Conservation (phyloP, 768 basidiomycete genomes). For the Rhodocollybia butyracea region DNA sequence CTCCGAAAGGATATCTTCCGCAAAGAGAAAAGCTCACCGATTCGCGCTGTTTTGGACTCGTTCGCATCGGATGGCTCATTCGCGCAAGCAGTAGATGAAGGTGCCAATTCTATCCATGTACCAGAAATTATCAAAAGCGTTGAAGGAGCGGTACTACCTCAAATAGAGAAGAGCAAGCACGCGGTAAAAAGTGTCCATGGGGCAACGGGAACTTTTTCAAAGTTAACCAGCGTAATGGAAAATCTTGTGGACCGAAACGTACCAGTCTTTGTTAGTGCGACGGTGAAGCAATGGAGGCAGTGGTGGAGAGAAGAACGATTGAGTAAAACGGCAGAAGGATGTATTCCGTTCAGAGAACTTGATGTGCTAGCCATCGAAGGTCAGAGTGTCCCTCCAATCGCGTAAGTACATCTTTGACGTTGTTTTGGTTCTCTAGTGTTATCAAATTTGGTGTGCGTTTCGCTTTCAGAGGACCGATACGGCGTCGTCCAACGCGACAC, state of each 20-base stretch:
- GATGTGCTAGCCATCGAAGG: conserved; percentile 64
- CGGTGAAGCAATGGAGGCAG: conserved; percentile 18
- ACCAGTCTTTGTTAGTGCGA: conserved; percentile 29
- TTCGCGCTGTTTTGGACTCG: conserved; percentile 49
- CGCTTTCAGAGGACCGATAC: conserved; percentile 75
- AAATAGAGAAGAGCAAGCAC: conserved; percentile 14
- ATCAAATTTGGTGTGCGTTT: conserved; percentile 64
- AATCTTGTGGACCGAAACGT: conserved; percentile 16
- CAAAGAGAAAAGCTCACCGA: conserved; percentile 42
- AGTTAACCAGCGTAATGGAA: conserved; percentile 3
- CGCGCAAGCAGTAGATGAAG: conserved; percentile 46
- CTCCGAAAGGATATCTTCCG: conserved; percentile 46
- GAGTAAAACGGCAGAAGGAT: conserved; percentile 49
- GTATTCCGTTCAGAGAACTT: conserved; percentile 58
- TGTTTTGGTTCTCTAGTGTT: conserved; percentile 42
- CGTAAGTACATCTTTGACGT: conserved; percentile 1
- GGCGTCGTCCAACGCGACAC: conserved; percentile 86
- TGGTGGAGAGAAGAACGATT: conserved; percentile 63
- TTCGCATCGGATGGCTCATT: conserved; percentile 60
- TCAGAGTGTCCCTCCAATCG: conserved; percentile 27
- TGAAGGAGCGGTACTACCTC: conserved; percentile 15
- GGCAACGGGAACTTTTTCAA: conserved; percentile 9
- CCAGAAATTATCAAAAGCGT: conserved; percentile 50
- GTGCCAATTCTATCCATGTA: conserved; percentile 39
- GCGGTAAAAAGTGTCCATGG: conserved; percentile 20